A percentile compares a stretch with the other conserved stretches of the same genome.
Evolutionary conservation across 108 stramenopile genomes (phyloP).

Genomic region (Skeletonema menzelii): DNA sequence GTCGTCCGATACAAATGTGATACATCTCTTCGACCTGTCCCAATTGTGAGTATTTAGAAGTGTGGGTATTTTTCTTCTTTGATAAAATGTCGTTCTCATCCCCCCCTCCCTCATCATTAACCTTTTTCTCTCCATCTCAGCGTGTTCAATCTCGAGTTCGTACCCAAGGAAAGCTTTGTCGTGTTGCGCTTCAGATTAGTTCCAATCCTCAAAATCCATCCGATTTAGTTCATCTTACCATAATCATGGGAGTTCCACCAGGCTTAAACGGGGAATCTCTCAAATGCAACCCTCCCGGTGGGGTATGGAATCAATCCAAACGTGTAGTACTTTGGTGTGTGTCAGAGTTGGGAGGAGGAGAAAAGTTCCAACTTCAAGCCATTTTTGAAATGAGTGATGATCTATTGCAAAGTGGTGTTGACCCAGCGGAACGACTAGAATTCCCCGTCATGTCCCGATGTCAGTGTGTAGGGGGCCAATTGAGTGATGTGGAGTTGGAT

Average conservation of each 20-base stretch:
- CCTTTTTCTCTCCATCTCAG: slow-evolving; percentile 31
- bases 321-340: slow-evolving; percentile 87
- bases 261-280: slow-evolving; percentile 68
- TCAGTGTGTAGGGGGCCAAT: slow-evolving; percentile 77
- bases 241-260: slow-evolving; percentile 80
- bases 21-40: slow-evolving; percentile 74
- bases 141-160: slow-evolving; percentile 82
- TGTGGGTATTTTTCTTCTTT: neutral
- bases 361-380: slow-evolving; percentile 88
- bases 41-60: slow-evolving; percentile 68
- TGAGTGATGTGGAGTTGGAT: slow-evolving; percentile 79
- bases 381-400: slow-evolving; percentile 62
- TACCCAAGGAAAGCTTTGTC: slow-evolving; percentile 56
- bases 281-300: slow-evolving; percentile 79
- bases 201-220: slow-evolving; percentile 87
- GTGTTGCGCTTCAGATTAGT: slow-evolving; percentile 86
- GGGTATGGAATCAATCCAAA: slow-evolving; percentile 82
- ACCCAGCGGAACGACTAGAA: slow-evolving; percentile 46
- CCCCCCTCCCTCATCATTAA: neutral
- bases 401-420: slow-evolving; percentile 21
- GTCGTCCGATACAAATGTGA: slow-evolving; percentile 82
- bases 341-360: slow-evolving; percentile 74
- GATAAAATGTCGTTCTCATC: neutral
- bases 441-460: slow-evolving; percentile 83
- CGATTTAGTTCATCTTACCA: slow-evolving; percentile 75